A percentile compares a stretch with the other conserved stretches of the same genome.
Evolutionary conservation across 768 basidiomycete genomes (phyloP).

Genomic region (Lentinula guzmanii): DNA sequence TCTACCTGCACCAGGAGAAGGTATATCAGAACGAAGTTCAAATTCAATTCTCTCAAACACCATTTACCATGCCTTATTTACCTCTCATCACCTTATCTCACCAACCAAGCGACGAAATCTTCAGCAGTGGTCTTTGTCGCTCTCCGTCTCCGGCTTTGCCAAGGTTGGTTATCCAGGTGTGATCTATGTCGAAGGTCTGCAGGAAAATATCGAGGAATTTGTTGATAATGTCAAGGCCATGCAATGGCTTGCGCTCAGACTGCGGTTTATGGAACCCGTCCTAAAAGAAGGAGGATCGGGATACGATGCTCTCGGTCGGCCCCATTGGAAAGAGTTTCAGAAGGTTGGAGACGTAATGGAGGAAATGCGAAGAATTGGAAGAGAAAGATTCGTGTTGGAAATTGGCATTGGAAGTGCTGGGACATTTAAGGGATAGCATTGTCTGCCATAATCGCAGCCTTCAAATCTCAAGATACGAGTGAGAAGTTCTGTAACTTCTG

Average conservation of each 20-base stretch:
- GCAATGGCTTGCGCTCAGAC: conserved; percentile 71
- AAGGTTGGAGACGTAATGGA: conserved; percentile 67
- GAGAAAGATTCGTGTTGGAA: conserved; percentile 50
- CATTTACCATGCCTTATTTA: conserved; percentile 56
- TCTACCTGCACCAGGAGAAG: not conserved
- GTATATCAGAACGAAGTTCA: not conserved
- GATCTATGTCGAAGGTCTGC: conserved; percentile 61
- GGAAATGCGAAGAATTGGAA: conserved; percentile 54
- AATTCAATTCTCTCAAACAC: not conserved
- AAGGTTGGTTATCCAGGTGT: conserved; percentile 74
- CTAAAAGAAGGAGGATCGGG: conserved; percentile 5
- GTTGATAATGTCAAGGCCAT: conserved; percentile 62
- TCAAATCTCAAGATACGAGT: not conserved
- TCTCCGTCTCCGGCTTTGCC: conserved; percentile 57
- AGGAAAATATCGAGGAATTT: conserved; percentile 53
- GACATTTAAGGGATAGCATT: not conserved
- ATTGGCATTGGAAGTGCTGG: conserved; percentile 57
- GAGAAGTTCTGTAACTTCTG: too few species aligned
- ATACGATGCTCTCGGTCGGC: conserved; percentile 4
- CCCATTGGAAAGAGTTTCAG: conserved; percentile 57
- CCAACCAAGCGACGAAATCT: conserved; percentile 55
- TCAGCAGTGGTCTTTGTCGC: conserved; percentile 48
- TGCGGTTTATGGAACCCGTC: conserved; percentile 53
- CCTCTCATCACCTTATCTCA: conserved; percentile 69
- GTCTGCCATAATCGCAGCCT: not conserved